Evolutionary conservation across 257 asterid species (phyloP).

Genomic region (Eucommia ulmoides): DNA sequence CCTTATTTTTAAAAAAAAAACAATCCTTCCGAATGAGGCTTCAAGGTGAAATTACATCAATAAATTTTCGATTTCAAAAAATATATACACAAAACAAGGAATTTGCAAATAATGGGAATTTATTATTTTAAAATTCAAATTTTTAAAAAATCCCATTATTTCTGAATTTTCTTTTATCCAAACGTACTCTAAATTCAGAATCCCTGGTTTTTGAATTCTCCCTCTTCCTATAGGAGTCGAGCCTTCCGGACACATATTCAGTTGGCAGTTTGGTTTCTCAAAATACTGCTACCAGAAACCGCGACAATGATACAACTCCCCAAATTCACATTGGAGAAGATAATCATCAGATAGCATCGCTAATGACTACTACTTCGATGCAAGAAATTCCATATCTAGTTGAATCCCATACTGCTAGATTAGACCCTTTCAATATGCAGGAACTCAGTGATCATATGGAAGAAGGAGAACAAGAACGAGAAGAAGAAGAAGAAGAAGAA

Average conservation of each 20-base stretch:
- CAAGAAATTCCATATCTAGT: constrained; percentile 11
- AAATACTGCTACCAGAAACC: constrained; percentile 63
- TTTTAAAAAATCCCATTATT: too few species aligned
- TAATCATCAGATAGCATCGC: constrained; percentile 28
- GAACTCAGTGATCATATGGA: constrained; percentile 24
- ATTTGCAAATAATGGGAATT: too few species aligned
- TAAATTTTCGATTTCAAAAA: too few species aligned
- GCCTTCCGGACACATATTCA: constrained; percentile 73
- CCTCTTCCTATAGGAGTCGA: constrained; percentile 86
- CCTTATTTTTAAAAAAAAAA: too few species aligned
- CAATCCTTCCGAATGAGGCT: too few species aligned
- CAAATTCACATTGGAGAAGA: constrained; percentile 7
- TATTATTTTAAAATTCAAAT: too few species aligned
- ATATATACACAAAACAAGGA: too few species aligned
- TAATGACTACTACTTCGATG: constrained; percentile 19
- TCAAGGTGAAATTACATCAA: too few species aligned
- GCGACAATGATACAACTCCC: constrained; percentile 33
- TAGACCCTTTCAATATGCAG: constrained; percentile 32
- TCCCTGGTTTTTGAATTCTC: too few species aligned
- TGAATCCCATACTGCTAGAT: constrained; percentile 17
- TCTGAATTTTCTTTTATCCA: too few species aligned
- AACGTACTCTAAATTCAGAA: too few species aligned
- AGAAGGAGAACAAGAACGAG: constrained; percentile 44
- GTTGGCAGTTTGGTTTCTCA: constrained; percentile 90
- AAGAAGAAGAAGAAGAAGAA: constrained; percentile 47